These are phyloP conservation scores for Picea engelmannii DNA, from an alignment of 83 land plant genomes.

Conservation along the genomic window DNA sequence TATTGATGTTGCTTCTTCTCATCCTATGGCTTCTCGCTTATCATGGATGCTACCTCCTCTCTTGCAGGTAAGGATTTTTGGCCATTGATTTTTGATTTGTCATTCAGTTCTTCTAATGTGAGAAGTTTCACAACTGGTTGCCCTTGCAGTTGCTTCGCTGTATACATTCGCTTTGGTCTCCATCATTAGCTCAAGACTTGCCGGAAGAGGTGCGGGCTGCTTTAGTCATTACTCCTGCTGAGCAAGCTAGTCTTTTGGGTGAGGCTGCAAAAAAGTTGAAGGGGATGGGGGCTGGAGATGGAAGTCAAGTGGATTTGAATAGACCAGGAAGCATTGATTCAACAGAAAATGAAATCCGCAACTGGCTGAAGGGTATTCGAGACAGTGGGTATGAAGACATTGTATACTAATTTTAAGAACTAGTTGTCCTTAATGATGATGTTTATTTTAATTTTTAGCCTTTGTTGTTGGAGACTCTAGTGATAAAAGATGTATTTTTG, in stretches of 20 bases:
- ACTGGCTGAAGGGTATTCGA: conserved; percentile 92
- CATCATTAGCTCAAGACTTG: conserved; percentile 44
- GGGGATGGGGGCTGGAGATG: conserved; percentile 41
- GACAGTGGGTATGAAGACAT: conserved; percentile 83
- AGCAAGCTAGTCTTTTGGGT: conserved; percentile 80
- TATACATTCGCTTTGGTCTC: conserved; percentile 90
- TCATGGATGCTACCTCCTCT: conserved; percentile 96
- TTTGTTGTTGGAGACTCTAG: too few relatives aligned
- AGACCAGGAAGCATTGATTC: conserved; percentile 41
- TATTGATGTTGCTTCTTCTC: conserved; percentile 22
- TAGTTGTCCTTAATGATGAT: background rate
- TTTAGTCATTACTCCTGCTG: conserved; percentile 67
- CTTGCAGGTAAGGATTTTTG: conserved; percentile 55
- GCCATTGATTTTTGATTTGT: background rate
- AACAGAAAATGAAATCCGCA: conserved; percentile 76
- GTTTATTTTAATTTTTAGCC: background rate
- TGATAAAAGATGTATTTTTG: too few relatives aligned
- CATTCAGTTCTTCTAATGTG: background rate
- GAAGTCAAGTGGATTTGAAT: conserved; percentile 35
- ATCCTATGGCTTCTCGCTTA: conserved; percentile 85
- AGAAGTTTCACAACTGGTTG: background rate
- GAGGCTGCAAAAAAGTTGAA: conserved; percentile 53
- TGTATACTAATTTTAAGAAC: background rate
- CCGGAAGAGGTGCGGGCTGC: conserved; percentile 74
- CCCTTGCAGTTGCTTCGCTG: conserved; percentile 80